These are phyloP conservation scores for Terfezia claveryi DNA, from an alignment of 495 filamentous ascomycete species.

Conservation along the genomic window DNA sequence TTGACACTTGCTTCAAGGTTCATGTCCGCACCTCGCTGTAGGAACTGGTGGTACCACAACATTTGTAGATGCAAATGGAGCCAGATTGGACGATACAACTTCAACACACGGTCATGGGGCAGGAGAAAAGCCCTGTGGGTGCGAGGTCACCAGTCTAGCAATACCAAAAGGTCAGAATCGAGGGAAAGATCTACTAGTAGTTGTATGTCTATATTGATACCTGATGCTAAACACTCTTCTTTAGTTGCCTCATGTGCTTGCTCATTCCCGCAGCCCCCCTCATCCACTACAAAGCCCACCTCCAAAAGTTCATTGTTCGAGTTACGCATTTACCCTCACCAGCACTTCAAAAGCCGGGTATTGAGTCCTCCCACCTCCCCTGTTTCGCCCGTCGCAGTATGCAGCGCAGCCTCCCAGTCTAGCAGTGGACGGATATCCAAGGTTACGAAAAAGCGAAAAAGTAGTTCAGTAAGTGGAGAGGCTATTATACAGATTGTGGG, in stretches of 20 bases:
- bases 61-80: slow-evolving; percentile 2
- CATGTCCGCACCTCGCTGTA: slow-evolving; percentile 11
- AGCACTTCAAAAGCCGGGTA: too few species aligned
- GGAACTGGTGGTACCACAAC: slow-evolving; percentile 5
- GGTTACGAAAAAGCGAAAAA: neutral
- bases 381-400: too few species aligned
- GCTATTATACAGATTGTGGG: neutral
- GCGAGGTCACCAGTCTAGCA: slow-evolving; percentile 13
- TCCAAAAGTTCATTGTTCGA: too few species aligned
- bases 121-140: slow-evolving; percentile 4
- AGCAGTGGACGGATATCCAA: neutral
- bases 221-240: too few species aligned
- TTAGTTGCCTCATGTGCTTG: too few species aligned
- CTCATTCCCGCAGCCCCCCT: too few species aligned
- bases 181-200: neutral
- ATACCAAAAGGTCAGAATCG: slow-evolving; percentile 11
- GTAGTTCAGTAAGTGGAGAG: neutral
- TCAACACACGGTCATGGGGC: neutral
- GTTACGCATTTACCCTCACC: too few species aligned
- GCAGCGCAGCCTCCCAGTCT: too few species aligned
- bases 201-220: too few species aligned
- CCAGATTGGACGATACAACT: neutral
- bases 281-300: too few species aligned
- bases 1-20: neutral
- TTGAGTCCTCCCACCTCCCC: too few species aligned